These are phyloP conservation scores for Cornus florida DNA, from an alignment of 148 eudicot species.

Conservation along the genomic window DNA sequence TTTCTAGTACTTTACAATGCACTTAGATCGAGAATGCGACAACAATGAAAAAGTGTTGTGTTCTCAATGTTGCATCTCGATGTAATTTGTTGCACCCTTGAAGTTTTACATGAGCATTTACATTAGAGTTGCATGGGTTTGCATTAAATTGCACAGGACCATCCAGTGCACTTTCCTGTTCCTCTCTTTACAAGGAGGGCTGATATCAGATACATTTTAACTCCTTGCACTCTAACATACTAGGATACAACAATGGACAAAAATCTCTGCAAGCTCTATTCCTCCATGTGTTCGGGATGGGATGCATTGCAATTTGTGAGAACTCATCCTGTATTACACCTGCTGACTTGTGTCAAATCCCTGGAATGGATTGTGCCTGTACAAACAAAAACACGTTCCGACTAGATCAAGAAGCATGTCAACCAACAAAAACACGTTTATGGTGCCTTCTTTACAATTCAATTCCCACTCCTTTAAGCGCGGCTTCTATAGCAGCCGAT, in stretches of 20 bases:
- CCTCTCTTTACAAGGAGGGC: constrained; percentile 40
- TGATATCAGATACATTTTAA: constrained; percentile 27
- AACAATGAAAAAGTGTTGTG: too few species aligned
- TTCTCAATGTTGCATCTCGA: too few species aligned
- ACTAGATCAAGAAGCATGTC: too few species aligned
- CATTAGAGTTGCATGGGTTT: background rate
- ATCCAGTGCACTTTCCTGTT: background rate
- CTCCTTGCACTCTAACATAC: constrained; percentile 40
- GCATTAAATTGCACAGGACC: too few species aligned
- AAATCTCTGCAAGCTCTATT: constrained; percentile 8
- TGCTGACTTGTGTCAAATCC: background rate
- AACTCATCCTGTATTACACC: background rate
- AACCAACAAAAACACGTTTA: too few species aligned
- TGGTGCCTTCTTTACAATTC: constrained; percentile 21
- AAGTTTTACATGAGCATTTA: too few species aligned
- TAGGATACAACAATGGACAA: constrained; percentile 10
- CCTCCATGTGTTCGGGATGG: background rate
- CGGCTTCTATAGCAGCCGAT: constrained; percentile 66
- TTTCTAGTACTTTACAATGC: too few species aligned
- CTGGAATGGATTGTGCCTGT: constrained; percentile 3
- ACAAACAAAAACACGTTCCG: background rate
- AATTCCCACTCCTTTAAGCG: constrained; percentile 53
- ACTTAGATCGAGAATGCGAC: too few species aligned
- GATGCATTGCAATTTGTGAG: background rate
- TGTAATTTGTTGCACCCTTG: too few species aligned